Evolutionary conservation across 2,329 filamentous ascomycete genomes (phyloP), one percentile per base, ranked within the genome.

Genomic region (Ophiosphaerella herpotricha): DNA sequence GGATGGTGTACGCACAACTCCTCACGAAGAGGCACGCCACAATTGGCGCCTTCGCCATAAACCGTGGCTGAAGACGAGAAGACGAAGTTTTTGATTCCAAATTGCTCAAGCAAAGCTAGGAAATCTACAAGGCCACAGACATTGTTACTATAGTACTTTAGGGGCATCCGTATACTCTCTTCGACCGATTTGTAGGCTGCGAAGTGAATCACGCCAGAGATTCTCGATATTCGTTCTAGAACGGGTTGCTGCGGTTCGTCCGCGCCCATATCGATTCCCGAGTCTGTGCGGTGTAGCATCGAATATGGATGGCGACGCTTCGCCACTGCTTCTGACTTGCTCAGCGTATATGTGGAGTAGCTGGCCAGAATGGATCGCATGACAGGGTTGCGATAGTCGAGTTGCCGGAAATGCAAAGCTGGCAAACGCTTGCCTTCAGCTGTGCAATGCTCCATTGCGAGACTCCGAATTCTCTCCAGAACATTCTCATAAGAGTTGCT

Each of bases 41-140:
- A 68, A 35, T 72, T 72, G 5, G 72, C 66, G 16, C 63, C 61
- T 52, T 74, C 71, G 4, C 85, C 85, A 59, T 88, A 88, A 1
- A 88, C 85, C 0, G 84, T 86, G 7, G 85, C 85, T 0, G 85
- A 87, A 0, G 84, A 87, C 1, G 83, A 86, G 65, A 88, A 88
- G 51, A 88, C 84, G 53, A 88, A 83, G 35, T 81, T 85, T 60
- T 84, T 85, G 70, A 88, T 85, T 31, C 79, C 76, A 61, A 82
- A 83, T 51, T 83, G 77, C 43, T 80, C 79, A 39, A 88, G 77
- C 4, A 81, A 75, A 14, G 77, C 71, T 26, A 85, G 77, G 49
- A 88, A 80, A 50, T 85, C 78, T 40, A 88, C 76, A 5, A 88
- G 73, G 0, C 85, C 85, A 58, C 80, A 81, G 29, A 88, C 83